A percentile compares a stretch with the other conserved stretches of the same genome.
Evolutionary conservation across 2,329 filamentous ascomycete species (phyloP).

Genomic region (Capronia coronata): DNA sequence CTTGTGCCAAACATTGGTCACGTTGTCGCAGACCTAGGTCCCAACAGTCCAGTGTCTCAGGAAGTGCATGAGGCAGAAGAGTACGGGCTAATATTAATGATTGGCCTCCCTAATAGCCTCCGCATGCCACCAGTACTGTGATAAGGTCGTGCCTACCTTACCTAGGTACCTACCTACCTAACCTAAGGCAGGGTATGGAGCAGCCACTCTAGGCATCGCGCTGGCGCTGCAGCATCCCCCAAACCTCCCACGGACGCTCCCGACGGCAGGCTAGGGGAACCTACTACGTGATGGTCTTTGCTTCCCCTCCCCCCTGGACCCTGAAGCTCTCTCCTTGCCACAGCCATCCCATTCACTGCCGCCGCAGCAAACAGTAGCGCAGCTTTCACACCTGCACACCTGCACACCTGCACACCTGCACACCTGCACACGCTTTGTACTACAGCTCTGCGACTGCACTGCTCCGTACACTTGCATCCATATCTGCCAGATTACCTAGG

Average conservation of each 20-base stretch:
- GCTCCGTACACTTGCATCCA: conserved; percentile 1
- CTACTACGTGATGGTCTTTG: neutral
- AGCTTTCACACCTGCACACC: neutral
- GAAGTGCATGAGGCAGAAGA: conserved; percentile 13
- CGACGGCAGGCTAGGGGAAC: neutral
- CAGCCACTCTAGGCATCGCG: neutral
- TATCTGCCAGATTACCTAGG: neutral
- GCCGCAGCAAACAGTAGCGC: neutral
- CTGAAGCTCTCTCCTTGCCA: conserved; percentile 10
- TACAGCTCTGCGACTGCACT: conserved; percentile 1
- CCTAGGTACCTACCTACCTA: too few species aligned
- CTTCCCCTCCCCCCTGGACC: conserved; percentile 9
- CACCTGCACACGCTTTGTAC: neutral
- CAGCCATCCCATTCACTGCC: neutral
- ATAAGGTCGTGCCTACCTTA: too few species aligned
- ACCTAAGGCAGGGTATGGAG: neutral
- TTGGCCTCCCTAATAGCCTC: too few species aligned
- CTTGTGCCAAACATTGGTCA: conserved; percentile 5
- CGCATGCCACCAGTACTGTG: too few species aligned
- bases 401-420: too few species aligned
- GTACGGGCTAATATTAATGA: too few species aligned
- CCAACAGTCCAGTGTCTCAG: conserved; percentile 14
- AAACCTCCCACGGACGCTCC: conserved; percentile 7
- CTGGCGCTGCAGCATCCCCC: neutral
- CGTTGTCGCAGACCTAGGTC: conserved; percentile 7